phyloP scores from a whole-genome alignment of 1,284 basidiomycete genomes.

The Fomitopsis schrenkii region DNA sequence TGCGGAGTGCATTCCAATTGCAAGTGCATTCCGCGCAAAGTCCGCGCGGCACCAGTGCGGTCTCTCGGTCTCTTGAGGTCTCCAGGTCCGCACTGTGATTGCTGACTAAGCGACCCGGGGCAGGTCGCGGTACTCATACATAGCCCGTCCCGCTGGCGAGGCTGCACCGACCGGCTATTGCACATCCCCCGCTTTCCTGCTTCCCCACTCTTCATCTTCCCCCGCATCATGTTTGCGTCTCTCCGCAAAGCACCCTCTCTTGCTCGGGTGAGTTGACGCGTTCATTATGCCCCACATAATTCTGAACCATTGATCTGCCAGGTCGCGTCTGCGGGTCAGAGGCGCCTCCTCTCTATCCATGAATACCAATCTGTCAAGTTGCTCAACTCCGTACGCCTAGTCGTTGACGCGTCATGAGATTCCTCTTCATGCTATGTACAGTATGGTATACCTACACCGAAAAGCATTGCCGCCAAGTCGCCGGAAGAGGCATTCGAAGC shows the following conservation, averaged over 20 bases:
- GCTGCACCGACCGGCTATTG: slow-evolving; percentile 1
- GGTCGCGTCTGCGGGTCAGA: slow-evolving; percentile 76
- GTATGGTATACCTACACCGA: slow-evolving; percentile 98
- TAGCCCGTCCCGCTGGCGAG: neutral
- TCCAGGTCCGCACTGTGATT: neutral
- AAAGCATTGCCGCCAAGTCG: slow-evolving; percentile 83
- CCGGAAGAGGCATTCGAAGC: slow-evolving; percentile 89
- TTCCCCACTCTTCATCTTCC: slow-evolving; percentile 1
- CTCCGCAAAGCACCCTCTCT: slow-evolving; percentile 57
- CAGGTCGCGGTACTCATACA: neutral
- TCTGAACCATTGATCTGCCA: slow-evolving; percentile 22
- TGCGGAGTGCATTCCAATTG: no score
- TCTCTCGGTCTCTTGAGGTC: no score
- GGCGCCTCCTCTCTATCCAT: slow-evolving; percentile 94
- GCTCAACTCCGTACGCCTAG: slow-evolving; percentile 76
- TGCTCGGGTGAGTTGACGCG: slow-evolving; percentile 45
- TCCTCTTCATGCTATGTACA: slow-evolving; percentile 27
- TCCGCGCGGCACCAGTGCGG: no score
- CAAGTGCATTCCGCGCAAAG: neutral
- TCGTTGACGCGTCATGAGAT: neutral
- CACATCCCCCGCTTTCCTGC: slow-evolving; percentile 13
- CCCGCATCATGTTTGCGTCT: slow-evolving; percentile 52
- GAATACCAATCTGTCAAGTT: slow-evolving; percentile 97
- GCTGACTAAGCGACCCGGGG: slow-evolving; percentile 20
- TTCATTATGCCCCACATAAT: neutral